phyloP scores from a whole-genome alignment of 768 basidiomycete genomes.

The Lactarius trivialis region DNA sequence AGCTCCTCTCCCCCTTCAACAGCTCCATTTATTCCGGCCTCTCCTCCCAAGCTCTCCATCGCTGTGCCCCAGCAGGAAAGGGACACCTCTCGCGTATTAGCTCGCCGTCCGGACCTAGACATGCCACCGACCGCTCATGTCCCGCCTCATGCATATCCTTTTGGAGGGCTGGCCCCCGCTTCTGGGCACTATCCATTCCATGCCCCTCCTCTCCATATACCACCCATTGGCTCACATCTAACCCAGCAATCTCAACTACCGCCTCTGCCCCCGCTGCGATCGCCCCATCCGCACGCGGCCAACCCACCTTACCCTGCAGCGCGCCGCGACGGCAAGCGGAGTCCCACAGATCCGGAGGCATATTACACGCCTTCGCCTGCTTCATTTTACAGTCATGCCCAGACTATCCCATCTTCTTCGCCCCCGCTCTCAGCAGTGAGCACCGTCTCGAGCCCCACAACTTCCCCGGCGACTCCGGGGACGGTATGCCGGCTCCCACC shows the following conservation, averaged over 20 bases:
- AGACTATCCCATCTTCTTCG: constrained; percentile 21
- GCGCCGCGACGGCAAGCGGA: constrained; percentile 26
- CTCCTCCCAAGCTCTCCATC: constrained; percentile 2
- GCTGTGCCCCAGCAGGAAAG: constrained; percentile 11
- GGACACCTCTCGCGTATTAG: constrained; percentile 15
- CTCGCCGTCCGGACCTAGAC: constrained; percentile 15
- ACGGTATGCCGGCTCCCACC: constrained; percentile 60
- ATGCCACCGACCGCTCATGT: constrained; percentile 20
- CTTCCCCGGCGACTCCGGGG: constrained; percentile 20
- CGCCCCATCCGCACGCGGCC: constrained; percentile 20
- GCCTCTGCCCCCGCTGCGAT: constrained; percentile 14
- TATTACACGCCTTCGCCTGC: constrained; percentile 45
- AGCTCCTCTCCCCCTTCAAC: constrained; percentile 8
- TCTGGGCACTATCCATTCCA: constrained; percentile 33
- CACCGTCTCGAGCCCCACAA: constrained; percentile 19
- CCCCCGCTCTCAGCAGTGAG: constrained; percentile 19
- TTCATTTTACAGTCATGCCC: constrained; percentile 43
- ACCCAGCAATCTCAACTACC: constrained; percentile 4
- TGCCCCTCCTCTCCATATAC: constrained; percentile 25
- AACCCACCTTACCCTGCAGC: constrained; percentile 20
- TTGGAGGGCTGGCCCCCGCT: constrained; percentile 25
- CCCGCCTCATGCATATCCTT: constrained; percentile 17
- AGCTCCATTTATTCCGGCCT: constrained; percentile 13
- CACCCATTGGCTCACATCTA: constrained; percentile 14
- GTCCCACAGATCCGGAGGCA: constrained; percentile 26